Conservation (phyloP, 2,329 filamentous ascomycete genomes). For the Ophiocordyceps robertsii region DNA sequence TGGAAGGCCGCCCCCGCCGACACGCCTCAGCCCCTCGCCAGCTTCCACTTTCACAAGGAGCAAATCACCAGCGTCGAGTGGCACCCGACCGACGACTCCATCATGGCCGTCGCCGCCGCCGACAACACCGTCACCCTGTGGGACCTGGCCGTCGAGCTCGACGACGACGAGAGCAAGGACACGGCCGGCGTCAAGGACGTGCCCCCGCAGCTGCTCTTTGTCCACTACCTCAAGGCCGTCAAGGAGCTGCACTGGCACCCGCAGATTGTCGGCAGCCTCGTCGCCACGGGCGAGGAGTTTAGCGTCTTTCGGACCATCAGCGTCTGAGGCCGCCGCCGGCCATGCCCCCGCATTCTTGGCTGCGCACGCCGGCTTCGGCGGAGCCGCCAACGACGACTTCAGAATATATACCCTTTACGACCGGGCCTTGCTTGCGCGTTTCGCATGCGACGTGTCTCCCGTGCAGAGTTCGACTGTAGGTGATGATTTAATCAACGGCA, state of each 20-base stretch:
- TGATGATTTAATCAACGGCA: too few species aligned
- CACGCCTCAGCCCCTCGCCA: slow-evolving; percentile 71
- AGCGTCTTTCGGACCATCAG: slow-evolving; percentile 76
- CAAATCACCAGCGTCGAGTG: slow-evolving; percentile 94
- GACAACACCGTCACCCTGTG: slow-evolving; percentile 92
- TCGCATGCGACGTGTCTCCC: too few species aligned
- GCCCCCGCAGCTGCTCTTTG: slow-evolving; percentile 86
- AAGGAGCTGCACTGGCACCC: slow-evolving; percentile 98
- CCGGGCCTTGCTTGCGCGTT: too few species aligned
- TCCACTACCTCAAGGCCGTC: slow-evolving; percentile 88
- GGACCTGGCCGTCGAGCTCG: slow-evolving; percentile 92
- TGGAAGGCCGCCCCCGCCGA: slow-evolving; percentile 57
- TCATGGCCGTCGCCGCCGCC: slow-evolving; percentile 80
- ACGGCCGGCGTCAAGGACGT: slow-evolving; percentile 80
- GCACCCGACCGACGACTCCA: slow-evolving; percentile 95
- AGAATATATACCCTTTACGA: slow-evolving; percentile 3
- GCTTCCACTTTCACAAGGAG: slow-evolving; percentile 90
- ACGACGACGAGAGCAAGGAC: slow-evolving; percentile 91
- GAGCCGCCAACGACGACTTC: background rate
- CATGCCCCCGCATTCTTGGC: background rate
- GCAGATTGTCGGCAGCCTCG: slow-evolving; percentile 79
- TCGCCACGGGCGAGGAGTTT: slow-evolving; percentile 86
- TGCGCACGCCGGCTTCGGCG: background rate
- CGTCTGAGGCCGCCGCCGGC: slow-evolving; percentile 34
- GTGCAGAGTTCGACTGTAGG: background rate